Evolutionary conservation across 164 flowering plant species (phyloP), one percentile per base, ranked within the genome.

Genomic region (Nymphaea thermarum): DNA sequence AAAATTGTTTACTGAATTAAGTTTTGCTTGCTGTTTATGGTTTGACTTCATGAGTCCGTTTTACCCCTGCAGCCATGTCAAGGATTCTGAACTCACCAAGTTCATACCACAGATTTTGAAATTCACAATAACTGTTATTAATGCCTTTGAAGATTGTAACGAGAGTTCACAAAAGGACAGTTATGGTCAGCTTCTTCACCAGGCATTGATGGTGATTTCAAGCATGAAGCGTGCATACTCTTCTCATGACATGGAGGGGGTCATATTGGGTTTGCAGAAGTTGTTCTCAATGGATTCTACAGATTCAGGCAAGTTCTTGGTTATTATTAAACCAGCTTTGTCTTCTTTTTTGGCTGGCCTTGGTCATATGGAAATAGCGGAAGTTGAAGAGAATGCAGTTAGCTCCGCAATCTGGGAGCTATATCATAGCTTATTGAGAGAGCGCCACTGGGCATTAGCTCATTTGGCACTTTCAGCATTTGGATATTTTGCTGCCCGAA

Each of bases 401-500:
- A 80, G 73, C 77, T 74, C 77, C 68, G 93, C 94, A 64, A 70
- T 86, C n/a, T 86, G 87, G 87, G 89, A 81, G 42, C 76, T 94
- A 71, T 91, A 81, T 73, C 88, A 86, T 75, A 72, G 86, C 84
- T 68, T 94, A 72, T 67, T 94, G 67, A 80, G 83, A 66, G 98
- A 94, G 70, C 74, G 84, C 36, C 96, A 94, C 68, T 94, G 98
- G 98, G 93, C 90, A 18, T 71, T 88, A 43, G 79, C 79, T 71
- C 94, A 94, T 78, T 75, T 91, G 70, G 89, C 87, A 43, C 71
- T 88, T 43, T 43, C 87, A 4, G 79, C 96, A 62, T 91, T 94
- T 71, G 98, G 96, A 60, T 80, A 87, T 78, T 94, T 94, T 78
- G 90, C 96, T 41, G 86, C 86, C 10, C 90, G 82, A 25, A 89